Percentiles rank a stretch among this genome's conserved stretches.
Evolutionary conservation across 2,329 filamentous ascomycete species (phyloP).

Genomic region (Fusarium sp.): DNA sequence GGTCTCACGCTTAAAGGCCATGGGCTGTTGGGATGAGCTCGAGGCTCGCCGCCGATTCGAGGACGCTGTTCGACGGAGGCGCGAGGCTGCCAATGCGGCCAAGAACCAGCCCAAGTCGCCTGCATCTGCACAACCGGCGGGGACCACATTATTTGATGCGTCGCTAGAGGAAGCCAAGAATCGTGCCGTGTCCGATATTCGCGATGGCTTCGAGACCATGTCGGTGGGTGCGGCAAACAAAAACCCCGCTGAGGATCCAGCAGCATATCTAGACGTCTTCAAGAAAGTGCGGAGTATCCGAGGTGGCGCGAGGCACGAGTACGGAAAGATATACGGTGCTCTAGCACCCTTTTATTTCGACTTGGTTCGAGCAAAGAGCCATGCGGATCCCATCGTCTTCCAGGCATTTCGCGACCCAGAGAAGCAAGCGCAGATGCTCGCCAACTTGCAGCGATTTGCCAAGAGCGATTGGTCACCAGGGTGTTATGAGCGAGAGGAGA

Average conservation of each 20-base stretch:
- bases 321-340: slow-evolving; percentile 90
- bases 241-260: slow-evolving; percentile 70
- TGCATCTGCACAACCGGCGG: slow-evolving; percentile 37
- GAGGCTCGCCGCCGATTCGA: slow-evolving; percentile 89
- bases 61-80: slow-evolving; percentile 73
- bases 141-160: slow-evolving; percentile 81
- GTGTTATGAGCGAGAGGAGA: slow-evolving; percentile 79
- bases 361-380: slow-evolving; percentile 78
- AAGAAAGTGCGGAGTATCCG: slow-evolving; percentile 82
- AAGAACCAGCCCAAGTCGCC: slow-evolving; percentile 37
- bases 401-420: slow-evolving; percentile 90
- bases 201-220: slow-evolving; percentile 87
- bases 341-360: slow-evolving; percentile 92
- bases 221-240: slow-evolving; percentile 65
- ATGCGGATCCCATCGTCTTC: slow-evolving; percentile 88
- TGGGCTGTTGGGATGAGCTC: slow-evolving; percentile 92
- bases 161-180: slow-evolving; percentile 75
- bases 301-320: slow-evolving; percentile 90
- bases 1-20: slow-evolving; percentile 87
- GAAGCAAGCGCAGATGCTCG: slow-evolving; percentile 90
- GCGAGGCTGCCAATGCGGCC: slow-evolving; percentile 65
- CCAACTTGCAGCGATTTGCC: slow-evolving; percentile 84
- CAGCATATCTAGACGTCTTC: slow-evolving; percentile 78
- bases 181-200: slow-evolving; percentile 53
- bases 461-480: slow-evolving; percentile 86